phyloP scores from a whole-genome alignment of 495 filamentous ascomycete genomes.

The Copromyces sp. region DNA sequence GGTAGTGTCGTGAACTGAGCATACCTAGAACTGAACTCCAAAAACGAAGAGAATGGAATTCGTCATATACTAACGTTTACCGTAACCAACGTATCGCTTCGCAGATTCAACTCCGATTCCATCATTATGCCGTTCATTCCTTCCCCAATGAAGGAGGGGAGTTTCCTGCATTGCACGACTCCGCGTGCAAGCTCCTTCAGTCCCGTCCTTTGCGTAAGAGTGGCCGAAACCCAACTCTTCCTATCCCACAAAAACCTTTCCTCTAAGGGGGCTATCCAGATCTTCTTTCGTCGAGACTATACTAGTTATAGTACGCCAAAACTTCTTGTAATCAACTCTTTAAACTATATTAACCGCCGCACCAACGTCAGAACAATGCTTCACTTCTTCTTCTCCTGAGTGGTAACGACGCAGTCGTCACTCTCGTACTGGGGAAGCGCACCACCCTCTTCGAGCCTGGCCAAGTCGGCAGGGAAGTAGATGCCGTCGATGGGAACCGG shows the following conservation, averaged over 20 bases:
- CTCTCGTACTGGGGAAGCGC: constrained; percentile 1
- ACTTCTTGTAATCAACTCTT: neutral
- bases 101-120: neutral
- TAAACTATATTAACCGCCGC: neutral
- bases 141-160: neutral
- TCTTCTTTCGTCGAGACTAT: neutral
- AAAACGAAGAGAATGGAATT: too few species aligned
- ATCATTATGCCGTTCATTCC: neutral
- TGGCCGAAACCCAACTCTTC: neutral
- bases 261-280: neutral
- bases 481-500: constrained; percentile 14
- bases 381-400: neutral
- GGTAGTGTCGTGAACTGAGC: too few species aligned
- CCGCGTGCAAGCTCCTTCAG: neutral
- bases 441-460: neutral
- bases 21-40: too few species aligned
- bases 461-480: constrained; percentile 3
- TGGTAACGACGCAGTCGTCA: neutral
- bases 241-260: neutral
- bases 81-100: neutral
- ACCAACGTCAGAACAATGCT: neutral
- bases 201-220: neutral
- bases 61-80: neutral
- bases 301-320: neutral
- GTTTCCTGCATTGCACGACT: neutral